A percentile compares a stretch with the other conserved stretches of the same genome.
phyloP scores from a whole-genome alignment of 2,329 filamentous ascomycete species.

The Dothideomycetidae sp. region DNA sequence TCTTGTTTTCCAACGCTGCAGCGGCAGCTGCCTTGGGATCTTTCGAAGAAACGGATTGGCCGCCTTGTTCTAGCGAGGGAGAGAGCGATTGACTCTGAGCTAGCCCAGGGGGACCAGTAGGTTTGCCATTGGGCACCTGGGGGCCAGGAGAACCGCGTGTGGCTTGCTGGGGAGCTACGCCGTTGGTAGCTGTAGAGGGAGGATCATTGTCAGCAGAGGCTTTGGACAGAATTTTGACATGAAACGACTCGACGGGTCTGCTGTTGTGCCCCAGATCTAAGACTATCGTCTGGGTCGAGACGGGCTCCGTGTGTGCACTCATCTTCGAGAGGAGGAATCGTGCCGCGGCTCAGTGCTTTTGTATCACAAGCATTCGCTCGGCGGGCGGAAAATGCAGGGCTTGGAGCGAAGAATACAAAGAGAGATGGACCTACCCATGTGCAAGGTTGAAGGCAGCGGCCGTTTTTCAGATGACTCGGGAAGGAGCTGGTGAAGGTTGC shows the following conservation, averaged over 20 bases:
- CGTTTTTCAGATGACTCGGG: too few relatives aligned
- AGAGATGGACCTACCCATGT: conserved; percentile 7
- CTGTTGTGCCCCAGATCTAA: conserved; percentile 4
- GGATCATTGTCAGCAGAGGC: conserved; percentile 13
- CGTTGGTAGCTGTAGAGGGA: conserved; percentile 30
- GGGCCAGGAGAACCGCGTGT: conserved; percentile 34
- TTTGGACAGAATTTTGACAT: conserved; percentile 8
- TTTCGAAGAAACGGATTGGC: conserved; percentile 49
- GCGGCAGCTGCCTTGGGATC: conserved; percentile 44
- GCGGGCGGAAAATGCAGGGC: not conserved
- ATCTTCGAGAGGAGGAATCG: conserved; percentile 1
- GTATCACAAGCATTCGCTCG: too few relatives aligned
- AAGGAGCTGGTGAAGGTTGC: not conserved
- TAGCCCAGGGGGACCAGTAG: conserved; percentile 37
- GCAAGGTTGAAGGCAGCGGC: conserved; percentile 2
- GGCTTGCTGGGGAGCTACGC: conserved; percentile 27
- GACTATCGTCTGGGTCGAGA: conserved; percentile 4
- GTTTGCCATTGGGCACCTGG: conserved; percentile 35
- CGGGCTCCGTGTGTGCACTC: conserved; percentile 4
- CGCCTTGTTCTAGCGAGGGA: conserved; percentile 14
- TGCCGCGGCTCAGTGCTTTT: not conserved
- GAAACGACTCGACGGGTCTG: conserved; percentile 8
- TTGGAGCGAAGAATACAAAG: not conserved
- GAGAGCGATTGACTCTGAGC: conserved; percentile 24
- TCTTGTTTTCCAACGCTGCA: conserved; percentile 50